Conservation (phyloP, 2,329 filamentous ascomycete species). For the Hortaea werneckii region DNA sequence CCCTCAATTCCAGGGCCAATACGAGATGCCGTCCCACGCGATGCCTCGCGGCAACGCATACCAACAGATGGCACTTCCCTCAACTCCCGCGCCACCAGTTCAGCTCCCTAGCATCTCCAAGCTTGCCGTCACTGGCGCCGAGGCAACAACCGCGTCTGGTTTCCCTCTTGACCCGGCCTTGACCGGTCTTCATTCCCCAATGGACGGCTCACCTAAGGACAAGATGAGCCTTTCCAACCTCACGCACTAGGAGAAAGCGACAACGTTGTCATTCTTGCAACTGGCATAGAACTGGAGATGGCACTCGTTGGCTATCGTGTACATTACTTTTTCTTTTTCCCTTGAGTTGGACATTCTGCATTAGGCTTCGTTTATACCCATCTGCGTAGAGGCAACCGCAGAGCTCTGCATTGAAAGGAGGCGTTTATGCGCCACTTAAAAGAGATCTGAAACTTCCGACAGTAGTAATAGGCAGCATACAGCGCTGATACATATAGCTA, state of each 20-base stretch:
- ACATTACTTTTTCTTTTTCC: too few species aligned
- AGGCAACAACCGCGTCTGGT: not conserved
- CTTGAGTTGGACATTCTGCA: too few species aligned
- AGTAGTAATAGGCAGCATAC: too few species aligned
- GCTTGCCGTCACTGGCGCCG: conserved; percentile 6
- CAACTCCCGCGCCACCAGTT: conserved; percentile 11
- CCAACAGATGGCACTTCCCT: conserved; percentile 3
- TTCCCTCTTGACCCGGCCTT: conserved; percentile 7
- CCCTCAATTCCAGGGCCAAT: not conserved
- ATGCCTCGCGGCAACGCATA: not conserved
- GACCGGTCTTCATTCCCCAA: conserved; percentile 12
- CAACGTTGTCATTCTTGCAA: too few species aligned
- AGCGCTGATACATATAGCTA: too few species aligned
- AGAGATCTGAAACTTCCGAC: too few species aligned
- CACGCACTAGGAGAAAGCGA: conserved; percentile 14
- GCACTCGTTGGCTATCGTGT: too few species aligned
- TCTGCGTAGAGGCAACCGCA: too few species aligned
- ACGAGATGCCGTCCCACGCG: conserved; percentile 1
- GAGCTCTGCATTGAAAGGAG: too few species aligned
- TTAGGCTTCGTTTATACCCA: too few species aligned
- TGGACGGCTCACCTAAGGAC: conserved; percentile 25
- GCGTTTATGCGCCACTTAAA: too few species aligned
- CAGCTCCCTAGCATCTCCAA: conserved; percentile 21
- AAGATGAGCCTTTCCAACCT: conserved; percentile 31
- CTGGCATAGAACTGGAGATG: not conserved